A percentile compares a stretch with the other conserved stretches of the same genome.
These are phyloP conservation scores for Diaporthe sp. DNA, from an alignment of 2,329 filamentous ascomycete species.

Conservation along the genomic window DNA sequence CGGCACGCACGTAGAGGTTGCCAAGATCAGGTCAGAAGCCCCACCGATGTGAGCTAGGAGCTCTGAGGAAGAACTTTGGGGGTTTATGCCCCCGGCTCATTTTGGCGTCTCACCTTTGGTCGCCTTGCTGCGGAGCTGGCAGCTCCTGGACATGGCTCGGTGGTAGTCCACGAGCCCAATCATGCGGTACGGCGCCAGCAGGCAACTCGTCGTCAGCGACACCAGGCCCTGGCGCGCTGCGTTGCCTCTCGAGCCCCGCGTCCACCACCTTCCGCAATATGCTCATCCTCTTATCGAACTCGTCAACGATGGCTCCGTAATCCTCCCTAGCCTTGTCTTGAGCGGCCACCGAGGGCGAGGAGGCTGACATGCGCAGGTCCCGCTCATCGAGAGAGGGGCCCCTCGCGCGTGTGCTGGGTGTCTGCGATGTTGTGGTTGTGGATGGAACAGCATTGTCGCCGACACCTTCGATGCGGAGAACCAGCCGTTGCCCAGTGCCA, in stretches of 20 bases:
- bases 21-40: not conserved
- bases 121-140: not conserved
- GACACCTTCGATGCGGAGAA: conserved; percentile 74
- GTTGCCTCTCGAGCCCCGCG: conserved; percentile 60
- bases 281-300: conserved; percentile 70
- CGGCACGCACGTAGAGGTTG: not conserved
- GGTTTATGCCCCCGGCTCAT: not conserved
- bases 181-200: conserved; percentile 20
- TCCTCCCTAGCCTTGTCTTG: conserved; percentile 47
- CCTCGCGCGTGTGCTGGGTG: conserved; percentile 42
- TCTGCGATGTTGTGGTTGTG: not conserved
- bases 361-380: conserved; percentile 31
- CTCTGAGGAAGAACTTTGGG: not conserved
- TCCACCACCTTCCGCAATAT: conserved; percentile 66
- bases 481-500: conserved; percentile 58
- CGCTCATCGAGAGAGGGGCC: conserved; percentile 41
- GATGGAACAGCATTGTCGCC: conserved; percentile 44
- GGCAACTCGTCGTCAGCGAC: conserved; percentile 42
- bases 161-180: not conserved
- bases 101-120: not conserved
- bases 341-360: conserved; percentile 9
- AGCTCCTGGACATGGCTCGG: not conserved
- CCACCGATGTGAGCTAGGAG: not conserved
- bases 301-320: conserved; percentile 64
- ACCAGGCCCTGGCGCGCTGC: conserved; percentile 38